These are phyloP conservation scores for Kitagawia praeruptora DNA, from an alignment of 129 eudicot species.

Conservation along the genomic window DNA sequence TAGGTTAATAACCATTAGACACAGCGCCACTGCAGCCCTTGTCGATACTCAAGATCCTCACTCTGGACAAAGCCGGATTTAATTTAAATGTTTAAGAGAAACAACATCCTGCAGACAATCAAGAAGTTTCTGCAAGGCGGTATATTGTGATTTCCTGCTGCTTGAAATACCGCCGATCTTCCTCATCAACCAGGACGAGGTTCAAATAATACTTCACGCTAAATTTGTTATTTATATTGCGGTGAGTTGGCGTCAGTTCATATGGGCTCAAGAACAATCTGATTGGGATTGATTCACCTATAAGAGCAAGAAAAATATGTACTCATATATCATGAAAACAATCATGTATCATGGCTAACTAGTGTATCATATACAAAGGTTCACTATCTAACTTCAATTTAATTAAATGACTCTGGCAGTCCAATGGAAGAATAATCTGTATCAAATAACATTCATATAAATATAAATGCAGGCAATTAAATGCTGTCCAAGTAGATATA, in stretches of 20 bases:
- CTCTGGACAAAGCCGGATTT: background rate
- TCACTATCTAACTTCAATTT: background rate
- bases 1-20: conserved; percentile 12
- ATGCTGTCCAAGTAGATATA: background rate
- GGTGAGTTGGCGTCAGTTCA: conserved; percentile 91
- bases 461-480: background rate
- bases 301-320: conserved; percentile 3
- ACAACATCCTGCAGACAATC: background rate
- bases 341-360: background rate
- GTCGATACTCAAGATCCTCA: background rate
- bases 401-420: background rate
- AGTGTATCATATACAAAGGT: background rate
- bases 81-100: background rate
- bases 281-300: conserved; percentile 97
- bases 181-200: conserved; percentile 97
- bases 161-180: conserved; percentile 94
- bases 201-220: conserved; percentile 90
- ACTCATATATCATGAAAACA: background rate
- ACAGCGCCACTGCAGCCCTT: conserved; percentile 1
- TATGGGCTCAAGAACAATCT: conserved; percentile 92
- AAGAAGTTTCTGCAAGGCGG: conserved; percentile 61
- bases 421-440: background rate
- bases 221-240: conserved; percentile 92
- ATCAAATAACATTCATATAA: background rate
- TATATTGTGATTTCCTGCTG: conserved; percentile 90